Evolutionary conservation across 2,329 filamentous ascomycete genomes (phyloP), one percentile per base, ranked within the genome.

Genomic region (Dothiorella sarmentorum): DNA sequence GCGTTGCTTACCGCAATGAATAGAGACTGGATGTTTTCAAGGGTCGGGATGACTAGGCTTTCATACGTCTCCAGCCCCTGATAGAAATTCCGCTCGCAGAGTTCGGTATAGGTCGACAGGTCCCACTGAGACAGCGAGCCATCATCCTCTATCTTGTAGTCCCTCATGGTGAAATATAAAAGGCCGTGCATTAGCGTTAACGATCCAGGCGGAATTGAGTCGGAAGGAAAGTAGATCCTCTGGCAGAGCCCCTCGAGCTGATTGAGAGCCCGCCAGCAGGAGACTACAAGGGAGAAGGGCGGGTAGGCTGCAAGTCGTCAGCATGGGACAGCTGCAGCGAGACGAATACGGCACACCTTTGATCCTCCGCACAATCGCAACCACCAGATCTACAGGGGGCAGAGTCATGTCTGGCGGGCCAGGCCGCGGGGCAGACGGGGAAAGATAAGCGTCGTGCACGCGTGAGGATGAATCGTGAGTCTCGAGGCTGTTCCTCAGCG

Each of bases 61-160:
- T 73, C 60, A 57, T 70, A 69, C 1, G 72, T 63, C 37, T 71
- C 67, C 6, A 74, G 61, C 26, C 71, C 65, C 29, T 65, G 71
- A 61, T 80, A 76, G 17, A 81, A 65, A 49, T 81, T 81, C 15
- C 68, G 63, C 27, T 70, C 73, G 61, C 78, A 78, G 9, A 73
- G 63, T 2, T 65, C 63, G 0, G 67, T 63, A 58, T 74, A 73
- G 20, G 64, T 60, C 9, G 65, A 55, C 38, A 70, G 69, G 31
- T 71, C 68, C 10, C 66, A 66, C 49, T 63, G 60, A 7, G 58
- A 37, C 22, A 64, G 45, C 3, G 60, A 33, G 11, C 68, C 64
- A 4, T 64, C 63, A 9, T 64, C 60, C 4, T 59, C 61, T 13
- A 62, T 63, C 5, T 66, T 65, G 27, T 63, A 62, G 33, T 76